phyloP scores from a whole-genome alignment of 1,284 basidiomycete species.

The Irpex sp. region DNA sequence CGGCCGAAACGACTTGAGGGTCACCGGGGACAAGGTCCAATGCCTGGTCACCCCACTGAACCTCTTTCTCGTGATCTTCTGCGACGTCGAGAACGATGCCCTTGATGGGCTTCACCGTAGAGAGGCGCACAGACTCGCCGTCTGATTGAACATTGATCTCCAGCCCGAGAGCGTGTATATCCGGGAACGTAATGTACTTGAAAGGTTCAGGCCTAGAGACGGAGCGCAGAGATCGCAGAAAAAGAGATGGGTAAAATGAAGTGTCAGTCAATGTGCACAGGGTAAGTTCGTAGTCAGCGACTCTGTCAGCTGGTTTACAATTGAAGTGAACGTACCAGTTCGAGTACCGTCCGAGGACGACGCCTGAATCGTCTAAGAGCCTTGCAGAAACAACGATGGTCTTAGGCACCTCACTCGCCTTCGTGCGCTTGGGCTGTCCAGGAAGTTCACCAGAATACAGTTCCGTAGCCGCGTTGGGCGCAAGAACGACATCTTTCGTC shows the following conservation, averaged over 20 bases:
- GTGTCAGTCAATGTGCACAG: neutral
- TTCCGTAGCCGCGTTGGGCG: conserved; percentile 80
- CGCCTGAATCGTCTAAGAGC: conserved; percentile 51
- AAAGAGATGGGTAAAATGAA: neutral
- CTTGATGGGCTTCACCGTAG: conserved; percentile 72
- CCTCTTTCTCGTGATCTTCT: conserved; percentile 58
- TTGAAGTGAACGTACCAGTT: conserved; percentile 55
- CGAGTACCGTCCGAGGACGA: conserved; percentile 71
- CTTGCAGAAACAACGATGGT: conserved; percentile 76
- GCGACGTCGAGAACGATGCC: conserved; percentile 79
- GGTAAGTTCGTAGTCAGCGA: neutral
- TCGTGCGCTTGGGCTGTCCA: conserved; percentile 65
- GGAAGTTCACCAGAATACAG: conserved; percentile 68
- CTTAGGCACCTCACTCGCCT: conserved; percentile 60
- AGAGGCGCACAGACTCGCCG: conserved; percentile 61
- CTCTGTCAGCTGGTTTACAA: neutral
- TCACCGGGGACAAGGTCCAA: conserved; percentile 86
- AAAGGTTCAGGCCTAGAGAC: conserved; percentile 79
- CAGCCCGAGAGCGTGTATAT: conserved; percentile 53
- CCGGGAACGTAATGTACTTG: conserved; percentile 84
- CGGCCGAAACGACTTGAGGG: conserved; percentile 60
- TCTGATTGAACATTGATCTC: conserved; percentile 46
- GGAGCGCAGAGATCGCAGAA: neutral
- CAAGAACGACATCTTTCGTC: conserved; percentile 50
- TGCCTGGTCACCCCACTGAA: conserved; percentile 82